These are phyloP conservation scores for Exophiala spinifera DNA, from an alignment of 2,329 filamentous ascomycete genomes.

Conservation along the genomic window DNA sequence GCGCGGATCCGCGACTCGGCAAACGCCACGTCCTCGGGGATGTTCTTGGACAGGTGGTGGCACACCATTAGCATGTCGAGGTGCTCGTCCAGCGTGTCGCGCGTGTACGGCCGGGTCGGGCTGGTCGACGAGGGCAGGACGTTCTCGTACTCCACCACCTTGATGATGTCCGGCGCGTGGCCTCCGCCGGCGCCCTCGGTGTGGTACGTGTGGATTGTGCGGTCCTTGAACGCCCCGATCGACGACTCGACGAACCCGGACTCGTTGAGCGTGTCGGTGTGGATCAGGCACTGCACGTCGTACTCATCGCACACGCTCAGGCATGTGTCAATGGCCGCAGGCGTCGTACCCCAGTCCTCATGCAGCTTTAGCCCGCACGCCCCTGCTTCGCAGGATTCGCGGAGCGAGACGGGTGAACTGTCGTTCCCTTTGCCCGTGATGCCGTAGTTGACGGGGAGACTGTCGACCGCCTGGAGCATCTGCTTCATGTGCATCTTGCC, in stretches of 20 bases:
- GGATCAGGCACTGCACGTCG: conserved; percentile 90
- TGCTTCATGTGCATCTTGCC: conserved; percentile 76
- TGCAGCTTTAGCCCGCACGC: conserved; percentile 90
- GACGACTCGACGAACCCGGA: conserved; percentile 96
- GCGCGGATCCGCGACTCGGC: conserved; percentile 91
- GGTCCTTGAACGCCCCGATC: conserved; percentile 75
- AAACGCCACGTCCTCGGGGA: conserved; percentile 93
- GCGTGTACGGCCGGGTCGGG: conserved; percentile 84
- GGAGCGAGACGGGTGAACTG: conserved; percentile 64
- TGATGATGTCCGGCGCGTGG: conserved; percentile 94
- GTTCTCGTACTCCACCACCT: conserved; percentile 81
- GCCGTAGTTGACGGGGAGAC: conserved; percentile 78
- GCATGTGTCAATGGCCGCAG: conserved; percentile 85
- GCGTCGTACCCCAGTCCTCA: conserved; percentile 93
- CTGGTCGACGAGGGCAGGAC: conserved; percentile 90
- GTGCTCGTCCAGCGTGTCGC: conserved; percentile 92
- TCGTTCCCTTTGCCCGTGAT: conserved; percentile 96
- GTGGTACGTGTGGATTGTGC: conserved; percentile 94
- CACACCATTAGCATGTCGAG: conserved; percentile 99
- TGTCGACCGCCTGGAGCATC: conserved; percentile 86
- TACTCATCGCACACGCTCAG: conserved; percentile 82
- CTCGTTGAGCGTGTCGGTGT: conserved; percentile 95
- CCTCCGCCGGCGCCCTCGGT: conserved; percentile 93
- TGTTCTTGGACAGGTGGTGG: conserved; percentile 88
- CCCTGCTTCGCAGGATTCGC: conserved; percentile 77